A percentile compares a stretch with the other conserved stretches of the same genome.
phyloP scores from a whole-genome alignment of 1,284 basidiomycete species.

The Moesziomyces parantarcticus region DNA sequence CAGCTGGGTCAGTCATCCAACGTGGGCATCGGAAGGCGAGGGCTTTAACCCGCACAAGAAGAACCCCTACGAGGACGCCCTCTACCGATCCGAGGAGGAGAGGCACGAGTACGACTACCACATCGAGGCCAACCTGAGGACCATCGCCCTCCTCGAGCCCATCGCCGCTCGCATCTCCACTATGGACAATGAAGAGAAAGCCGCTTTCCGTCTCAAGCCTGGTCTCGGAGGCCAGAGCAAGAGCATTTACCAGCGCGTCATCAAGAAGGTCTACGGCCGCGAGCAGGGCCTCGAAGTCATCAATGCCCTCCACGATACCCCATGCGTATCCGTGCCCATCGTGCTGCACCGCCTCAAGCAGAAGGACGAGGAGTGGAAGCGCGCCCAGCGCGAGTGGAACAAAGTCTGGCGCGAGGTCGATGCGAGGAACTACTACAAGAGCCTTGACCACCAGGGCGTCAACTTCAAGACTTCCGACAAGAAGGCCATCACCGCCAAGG shows the following conservation, averaged over 20 bases:
- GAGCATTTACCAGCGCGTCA: constrained; percentile 88
- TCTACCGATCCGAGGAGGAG: constrained; percentile 97
- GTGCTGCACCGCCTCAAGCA: constrained; percentile 89
- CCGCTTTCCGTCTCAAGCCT: constrained; percentile 83
- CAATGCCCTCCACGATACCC: constrained; percentile 90
- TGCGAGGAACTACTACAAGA: constrained; percentile 90
- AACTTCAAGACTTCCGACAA: constrained; percentile 96
- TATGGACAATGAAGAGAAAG: constrained; percentile 89
- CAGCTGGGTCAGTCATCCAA: constrained; percentile 85
- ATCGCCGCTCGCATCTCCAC: constrained; percentile 85
- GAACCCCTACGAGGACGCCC: constrained; percentile 93
- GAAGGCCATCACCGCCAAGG: constrained; percentile 90
- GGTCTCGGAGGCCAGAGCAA: constrained; percentile 90
- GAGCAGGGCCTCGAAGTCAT: constrained; percentile 84
- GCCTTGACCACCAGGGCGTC: constrained; percentile 93
- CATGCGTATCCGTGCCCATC: constrained; percentile 88
- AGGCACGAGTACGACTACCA: constrained; percentile 98
- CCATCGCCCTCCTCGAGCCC: constrained; percentile 91
- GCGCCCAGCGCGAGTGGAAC: constrained; percentile 94
- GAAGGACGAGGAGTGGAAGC: constrained; percentile 97
- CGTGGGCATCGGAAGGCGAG: constrained; percentile 95
- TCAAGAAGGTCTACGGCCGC: constrained; percentile 95
- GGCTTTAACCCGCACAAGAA: constrained; percentile 95
- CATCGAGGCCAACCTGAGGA: constrained; percentile 89
- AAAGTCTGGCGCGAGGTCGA: constrained; percentile 97